Evolutionary conservation across 2,329 filamentous ascomycete genomes (phyloP), one percentile per base, ranked within the genome.

Genomic region (Claviceps lovelessii): DNA sequence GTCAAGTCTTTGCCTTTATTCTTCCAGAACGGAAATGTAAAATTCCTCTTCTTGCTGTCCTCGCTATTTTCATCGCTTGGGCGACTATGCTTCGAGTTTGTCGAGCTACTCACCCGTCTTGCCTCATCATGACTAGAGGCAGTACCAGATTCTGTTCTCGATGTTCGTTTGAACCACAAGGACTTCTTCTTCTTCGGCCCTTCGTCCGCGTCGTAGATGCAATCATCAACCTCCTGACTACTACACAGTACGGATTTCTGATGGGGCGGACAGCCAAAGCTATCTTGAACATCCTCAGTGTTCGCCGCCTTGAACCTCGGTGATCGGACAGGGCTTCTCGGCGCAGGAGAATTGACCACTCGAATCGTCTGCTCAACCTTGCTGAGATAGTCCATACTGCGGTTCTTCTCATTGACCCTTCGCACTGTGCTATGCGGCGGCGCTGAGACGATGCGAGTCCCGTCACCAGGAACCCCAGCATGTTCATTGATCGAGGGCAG

Each of bases 21-120:
- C 63, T 78, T 80, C 78, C 77, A 82, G 58, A 81, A 81, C 5
- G 74, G 69, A 17, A 81, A 72, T 35, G 68, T 70, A 57, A 81
- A 79, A 9, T 70, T 70, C 67, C 76, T 76, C 68, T 76, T 80
- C 67, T 75, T 80, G 52, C 64, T 66, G 2, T 63, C 56, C 54
- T 62, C 49, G 61, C 59, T 29, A 17, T 61, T 60, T 50, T 67
- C 60, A 7, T 52, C 52, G 9, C 56, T 53, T 50, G 52, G 53
- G 13, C 49, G 58, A 17, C 52, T 54, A 33, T 58, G 60, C 54
- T 56, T 60, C 49, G 53, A 55, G 15, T 53, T 49, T 19, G 54
- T 56, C 9, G 55, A 49, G 28, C n/a, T 37, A 42, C 53, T 55
- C 5, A 49, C 31, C 35, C 53, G 42, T 33, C 49, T 50, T 46